Conservation (phyloP, 2,329 filamentous ascomycete genomes). For the Scedosporium boydii region DNA sequence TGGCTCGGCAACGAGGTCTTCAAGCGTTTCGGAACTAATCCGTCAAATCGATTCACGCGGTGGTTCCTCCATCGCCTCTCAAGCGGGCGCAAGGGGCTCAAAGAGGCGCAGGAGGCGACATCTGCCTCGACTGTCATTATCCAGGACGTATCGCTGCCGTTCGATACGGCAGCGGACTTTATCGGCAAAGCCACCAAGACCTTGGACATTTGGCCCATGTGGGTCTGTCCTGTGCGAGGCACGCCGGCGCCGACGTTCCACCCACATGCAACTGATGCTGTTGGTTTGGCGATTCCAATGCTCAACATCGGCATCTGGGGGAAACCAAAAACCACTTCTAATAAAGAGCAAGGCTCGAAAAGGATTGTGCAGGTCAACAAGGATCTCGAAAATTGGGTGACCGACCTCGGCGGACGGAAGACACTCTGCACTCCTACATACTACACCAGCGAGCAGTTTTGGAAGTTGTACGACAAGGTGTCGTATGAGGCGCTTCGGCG, state of each 20-base stretch:
- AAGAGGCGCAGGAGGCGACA: constrained; percentile 32
- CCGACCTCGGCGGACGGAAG: constrained; percentile 54
- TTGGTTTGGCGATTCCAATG: constrained; percentile 22
- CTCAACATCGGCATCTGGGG: constrained; percentile 59
- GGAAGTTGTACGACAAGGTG: constrained; percentile 49
- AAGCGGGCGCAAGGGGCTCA: constrained; percentile 56
- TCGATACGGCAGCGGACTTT: constrained; percentile 31
- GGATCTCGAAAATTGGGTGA: constrained; percentile 48
- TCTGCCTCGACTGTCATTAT: constrained; percentile 51
- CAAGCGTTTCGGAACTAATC: constrained; percentile 50
- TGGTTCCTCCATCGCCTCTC: constrained; percentile 51
- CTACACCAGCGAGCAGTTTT: constrained; percentile 60
- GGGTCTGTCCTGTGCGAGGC: constrained; percentile 45
- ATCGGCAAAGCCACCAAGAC: constrained; percentile 35
- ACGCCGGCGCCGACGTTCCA: constrained; percentile 16
- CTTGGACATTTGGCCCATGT: constrained; percentile 41
- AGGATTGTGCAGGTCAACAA: constrained; percentile 45
- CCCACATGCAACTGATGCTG: constrained; percentile 20
- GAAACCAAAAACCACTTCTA: constrained; percentile 29
- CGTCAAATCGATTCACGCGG: constrained; percentile 55
- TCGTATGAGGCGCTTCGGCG: constrained; percentile 51
- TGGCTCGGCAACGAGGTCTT: constrained; percentile 57
- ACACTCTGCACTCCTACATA: constrained; percentile 63
- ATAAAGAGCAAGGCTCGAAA: neutral
- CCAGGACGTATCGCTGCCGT: constrained; percentile 51